Evolutionary conservation across 2,329 filamentous ascomycete genomes (phyloP).

Genomic region (Ramichloridium luteum): DNA sequence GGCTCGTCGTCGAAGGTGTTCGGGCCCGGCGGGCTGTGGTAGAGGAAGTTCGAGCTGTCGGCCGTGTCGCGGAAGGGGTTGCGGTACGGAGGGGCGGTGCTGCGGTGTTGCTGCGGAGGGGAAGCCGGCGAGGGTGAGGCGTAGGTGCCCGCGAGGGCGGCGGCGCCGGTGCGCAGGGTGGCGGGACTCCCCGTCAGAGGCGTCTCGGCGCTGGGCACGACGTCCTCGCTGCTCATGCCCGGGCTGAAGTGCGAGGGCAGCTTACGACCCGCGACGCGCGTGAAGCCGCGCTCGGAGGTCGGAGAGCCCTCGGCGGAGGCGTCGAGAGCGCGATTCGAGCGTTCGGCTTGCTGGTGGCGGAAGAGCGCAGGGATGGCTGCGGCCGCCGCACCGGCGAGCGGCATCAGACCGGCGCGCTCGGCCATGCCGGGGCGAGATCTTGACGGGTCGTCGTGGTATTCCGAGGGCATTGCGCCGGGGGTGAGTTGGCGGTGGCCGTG

Average conservation of each 20-base stretch:
- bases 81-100: slow-evolving; percentile 32
- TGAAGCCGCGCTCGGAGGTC: slow-evolving; percentile 32
- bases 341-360: slow-evolving; percentile 21
- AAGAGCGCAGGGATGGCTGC: slow-evolving; percentile 28
- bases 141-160: slow-evolving; percentile 8
- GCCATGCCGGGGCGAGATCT: slow-evolving; percentile 28
- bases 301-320: slow-evolving; percentile 5
- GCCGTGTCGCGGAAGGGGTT: not conserved
- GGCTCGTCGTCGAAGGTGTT: slow-evolving; percentile 7
- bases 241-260: slow-evolving; percentile 37
- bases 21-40: slow-evolving; percentile 26
- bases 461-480: slow-evolving; percentile 9
- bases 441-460: slow-evolving; percentile 6
- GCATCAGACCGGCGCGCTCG: slow-evolving; percentile 27
- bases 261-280: slow-evolving; percentile 37
- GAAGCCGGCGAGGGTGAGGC: slow-evolving; percentile 2
- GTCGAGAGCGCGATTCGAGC: slow-evolving; percentile 17
- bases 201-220: slow-evolving; percentile 4
- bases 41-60: slow-evolving; percentile 32
- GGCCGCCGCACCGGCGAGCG: slow-evolving; percentile 22
- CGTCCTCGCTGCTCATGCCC: slow-evolving; percentile 31
- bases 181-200: slow-evolving; percentile 10
- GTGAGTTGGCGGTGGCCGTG: slow-evolving; percentile 17
- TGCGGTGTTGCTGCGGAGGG: slow-evolving; percentile 13
- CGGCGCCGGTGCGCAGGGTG: slow-evolving; percentile 12